Base-by-base conservation (phyloP, 352 stramenopile species). In the Blastocystis sp. region DNA sequence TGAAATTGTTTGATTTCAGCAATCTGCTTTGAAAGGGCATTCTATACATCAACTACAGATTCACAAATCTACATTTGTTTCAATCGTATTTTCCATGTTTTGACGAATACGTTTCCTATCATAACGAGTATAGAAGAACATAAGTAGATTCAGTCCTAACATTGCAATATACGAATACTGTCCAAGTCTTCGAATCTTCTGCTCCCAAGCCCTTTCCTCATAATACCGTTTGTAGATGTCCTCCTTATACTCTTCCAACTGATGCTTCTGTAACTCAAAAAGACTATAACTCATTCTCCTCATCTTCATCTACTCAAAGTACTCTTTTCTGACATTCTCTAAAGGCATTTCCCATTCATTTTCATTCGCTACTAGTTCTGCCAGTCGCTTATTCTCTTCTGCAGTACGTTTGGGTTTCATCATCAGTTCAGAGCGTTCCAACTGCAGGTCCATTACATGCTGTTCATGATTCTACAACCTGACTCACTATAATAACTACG, bases 161-260 rank as follows among this genome's bases (percentile, higher is more conserved):
- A 81, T 81, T 19, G 70, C 70, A 37, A 81, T 60, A 40, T 81
- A 81, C 1, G 70, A 81, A 64, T 81, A 81, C 27, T 81, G 70
- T 24, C 70, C 70, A 33, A 81, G 27, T 27, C 70, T 22, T 30
- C 70, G 70, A 64, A 81, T 81, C 53, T 81, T 81, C 70, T 81
- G 70, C 24, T 81, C 70, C 70, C 70, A 81, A 24, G 70, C 70
- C 40, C 70, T 51, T 24, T 81, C 70, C 44, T 81, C 70, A 37
- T 81, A 81, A 40, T 81, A 81, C 15, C 70, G 70, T 40, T 81
- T 81, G 70, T 81, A 81, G 15, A 81, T 81, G 11, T 81, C 48
- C 17, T 81, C 70, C 44, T 81, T 81, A 56, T 81, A 81, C 40
- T 81, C 70, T 40, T 81, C 70, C 53, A 81, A 22, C 42, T 81